phyloP scores from a whole-genome alignment of 345 rosid genomes.

The Trapa incisa region DNA sequence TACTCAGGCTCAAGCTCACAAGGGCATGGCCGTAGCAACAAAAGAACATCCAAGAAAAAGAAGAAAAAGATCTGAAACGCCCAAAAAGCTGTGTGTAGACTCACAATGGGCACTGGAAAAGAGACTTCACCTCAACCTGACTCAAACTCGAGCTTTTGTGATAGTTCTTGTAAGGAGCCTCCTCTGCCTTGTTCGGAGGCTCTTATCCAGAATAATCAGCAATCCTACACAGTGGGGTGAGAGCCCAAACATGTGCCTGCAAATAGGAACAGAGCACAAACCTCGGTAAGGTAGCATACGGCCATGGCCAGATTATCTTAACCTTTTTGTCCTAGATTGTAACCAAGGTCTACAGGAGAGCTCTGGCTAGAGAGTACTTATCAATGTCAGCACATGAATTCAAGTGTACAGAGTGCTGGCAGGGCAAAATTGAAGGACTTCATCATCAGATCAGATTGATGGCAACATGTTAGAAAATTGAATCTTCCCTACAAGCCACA shows the following conservation, averaged over 20 bases:
- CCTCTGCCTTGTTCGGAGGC: conserved; percentile 52
- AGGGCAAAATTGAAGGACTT: no score
- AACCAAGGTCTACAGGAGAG: background rate
- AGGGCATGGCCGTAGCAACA: background rate
- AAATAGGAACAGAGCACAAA: background rate
- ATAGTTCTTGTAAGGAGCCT: conserved; percentile 67
- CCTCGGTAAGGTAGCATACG: no score
- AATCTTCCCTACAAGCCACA: background rate
- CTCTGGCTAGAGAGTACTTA: background rate
- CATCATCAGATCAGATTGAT: no score
- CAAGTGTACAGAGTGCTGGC: no score
- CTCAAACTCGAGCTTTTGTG: conserved; percentile 26
- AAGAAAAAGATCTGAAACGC: background rate
- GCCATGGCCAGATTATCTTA: no score
- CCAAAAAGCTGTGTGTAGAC: background rate
- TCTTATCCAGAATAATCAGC: conserved; percentile 72
- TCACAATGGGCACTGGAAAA: background rate
- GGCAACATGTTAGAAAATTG: background rate
- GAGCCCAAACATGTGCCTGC: conserved; percentile 59
- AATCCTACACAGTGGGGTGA: conserved; percentile 58
- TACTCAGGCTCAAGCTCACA: background rate
- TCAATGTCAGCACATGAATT: no score
- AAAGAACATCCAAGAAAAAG: background rate
- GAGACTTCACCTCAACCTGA: background rate
- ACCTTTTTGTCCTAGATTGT: no score